phyloP scores from a whole-genome alignment of 2,329 filamentous ascomycete species.

The Myriangium duriaei region DNA sequence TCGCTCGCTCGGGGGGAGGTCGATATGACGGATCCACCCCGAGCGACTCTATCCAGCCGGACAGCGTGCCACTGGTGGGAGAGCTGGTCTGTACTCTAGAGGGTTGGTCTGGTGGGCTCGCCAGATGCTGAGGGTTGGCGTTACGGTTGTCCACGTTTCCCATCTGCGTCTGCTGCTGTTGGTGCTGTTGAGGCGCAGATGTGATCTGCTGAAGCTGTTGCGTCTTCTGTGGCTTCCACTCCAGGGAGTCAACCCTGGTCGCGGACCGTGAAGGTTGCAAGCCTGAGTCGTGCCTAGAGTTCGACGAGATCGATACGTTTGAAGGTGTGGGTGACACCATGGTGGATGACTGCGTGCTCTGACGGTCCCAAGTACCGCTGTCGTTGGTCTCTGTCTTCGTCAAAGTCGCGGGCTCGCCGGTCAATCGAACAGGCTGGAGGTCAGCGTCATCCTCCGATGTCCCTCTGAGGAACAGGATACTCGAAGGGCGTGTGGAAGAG shows the following conservation, averaged over 20 bases:
- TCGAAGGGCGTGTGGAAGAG: conserved; percentile 66
- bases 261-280: conserved; percentile 33
- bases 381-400: conserved; percentile 37
- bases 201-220: not conserved
- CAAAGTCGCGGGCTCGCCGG: conserved; percentile 53
- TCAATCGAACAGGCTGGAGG: conserved; percentile 59
- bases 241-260: conserved; percentile 32
- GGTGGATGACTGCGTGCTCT: conserved; percentile 44
- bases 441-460: conserved; percentile 71
- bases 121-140: conserved; percentile 26
- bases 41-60: conserved; percentile 79
- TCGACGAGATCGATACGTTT: conserved; percentile 31
- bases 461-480: conserved; percentile 64
- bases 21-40: conserved; percentile 81
- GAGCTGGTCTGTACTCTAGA: conserved; percentile 45
- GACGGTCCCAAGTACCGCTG: conserved; percentile 37
- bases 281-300: conserved; percentile 27
- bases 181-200: not conserved
- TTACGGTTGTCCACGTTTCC: conserved; percentile 32
- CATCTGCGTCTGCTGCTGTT: not conserved
- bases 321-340: conserved; percentile 40
- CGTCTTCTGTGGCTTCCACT: conserved; percentile 16
- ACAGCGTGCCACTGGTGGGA: conserved; percentile 52
- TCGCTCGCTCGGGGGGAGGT: conserved; percentile 57
- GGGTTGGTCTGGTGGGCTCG: conserved; percentile 37